phyloP scores from a whole-genome alignment of 257 asterid genomes.

The Osmanthus fragrans region DNA sequence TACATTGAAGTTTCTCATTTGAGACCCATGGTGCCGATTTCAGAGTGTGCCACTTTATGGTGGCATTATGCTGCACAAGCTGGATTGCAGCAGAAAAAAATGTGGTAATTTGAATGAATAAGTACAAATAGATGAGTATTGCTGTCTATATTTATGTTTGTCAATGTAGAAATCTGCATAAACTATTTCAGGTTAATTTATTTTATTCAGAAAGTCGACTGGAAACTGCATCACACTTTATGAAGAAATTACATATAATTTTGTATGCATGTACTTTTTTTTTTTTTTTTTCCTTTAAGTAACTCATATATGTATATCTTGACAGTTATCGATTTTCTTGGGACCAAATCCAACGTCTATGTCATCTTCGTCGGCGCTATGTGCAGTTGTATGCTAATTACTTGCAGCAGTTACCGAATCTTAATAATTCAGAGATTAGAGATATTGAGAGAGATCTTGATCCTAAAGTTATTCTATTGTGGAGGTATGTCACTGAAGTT shows the following conservation, averaged over 20 bases:
- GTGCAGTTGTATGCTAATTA: slow-evolving; percentile 85
- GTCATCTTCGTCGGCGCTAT: slow-evolving; percentile 86
- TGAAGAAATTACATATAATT: slow-evolving; percentile 11
- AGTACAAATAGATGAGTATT: slow-evolving; percentile 7
- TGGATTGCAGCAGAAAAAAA: slow-evolving; percentile 79
- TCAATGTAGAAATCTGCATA: slow-evolving; percentile 3
- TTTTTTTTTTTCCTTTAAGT: not conserved
- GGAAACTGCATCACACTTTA: slow-evolving; percentile 11
- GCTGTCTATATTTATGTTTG: slow-evolving; percentile 14
- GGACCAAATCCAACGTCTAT: slow-evolving; percentile 80
- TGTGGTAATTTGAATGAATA: slow-evolving; percentile 60
- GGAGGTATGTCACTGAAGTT: slow-evolving; percentile 67
- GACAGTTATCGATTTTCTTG: slow-evolving; percentile 88
- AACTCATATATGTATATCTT: slow-evolving; percentile 20
- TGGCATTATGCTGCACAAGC: slow-evolving; percentile 98
- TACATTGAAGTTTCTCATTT: slow-evolving; percentile 83
- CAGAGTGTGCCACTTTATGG: slow-evolving; percentile 63
- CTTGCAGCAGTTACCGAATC: slow-evolving; percentile 58
- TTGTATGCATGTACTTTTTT: slow-evolving; percentile 11
- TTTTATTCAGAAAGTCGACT: slow-evolving; percentile 10
- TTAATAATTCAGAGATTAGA: slow-evolving; percentile 55
- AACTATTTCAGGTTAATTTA: slow-evolving; percentile 6
- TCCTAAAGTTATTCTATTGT: slow-evolving; percentile 83
- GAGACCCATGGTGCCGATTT: slow-evolving; percentile 81
- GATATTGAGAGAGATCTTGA: slow-evolving; percentile 88